Conservation (phyloP, 2,329 filamentous ascomycete genomes). For the Bimuria novae-zelandiae region DNA sequence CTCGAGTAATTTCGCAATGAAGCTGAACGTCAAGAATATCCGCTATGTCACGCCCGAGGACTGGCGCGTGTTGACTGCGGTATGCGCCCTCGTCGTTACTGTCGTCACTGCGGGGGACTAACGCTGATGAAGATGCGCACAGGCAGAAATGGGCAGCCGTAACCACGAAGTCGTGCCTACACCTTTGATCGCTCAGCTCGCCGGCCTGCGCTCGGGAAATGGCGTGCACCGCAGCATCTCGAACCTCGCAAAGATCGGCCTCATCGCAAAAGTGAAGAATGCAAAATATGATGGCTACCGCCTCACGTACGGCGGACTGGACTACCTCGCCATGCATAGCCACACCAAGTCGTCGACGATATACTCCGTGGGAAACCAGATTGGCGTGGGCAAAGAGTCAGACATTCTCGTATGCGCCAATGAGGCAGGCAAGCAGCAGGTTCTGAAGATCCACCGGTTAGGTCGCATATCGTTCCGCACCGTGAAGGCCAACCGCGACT, state of each 20-base stretch:
- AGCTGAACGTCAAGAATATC: conserved; percentile 90
- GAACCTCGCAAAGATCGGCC: conserved; percentile 83
- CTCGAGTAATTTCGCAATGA: conserved; percentile 63
- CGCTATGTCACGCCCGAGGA: conserved; percentile 91
- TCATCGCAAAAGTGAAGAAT: conserved; percentile 93
- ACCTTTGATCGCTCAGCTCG: conserved; percentile 80
- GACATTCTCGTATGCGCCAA: conserved; percentile 95
- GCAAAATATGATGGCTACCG: conserved; percentile 97
- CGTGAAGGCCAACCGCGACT: conserved; percentile 94
- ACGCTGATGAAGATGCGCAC: conserved; percentile 38
- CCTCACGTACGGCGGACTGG: conserved; percentile 92
- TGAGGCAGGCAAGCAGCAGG: conserved; percentile 72
- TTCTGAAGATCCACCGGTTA: conserved; percentile 94
- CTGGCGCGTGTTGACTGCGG: conserved; percentile 92
- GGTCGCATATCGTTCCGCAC: conserved; percentile 96
- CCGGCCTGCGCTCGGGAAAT: conserved; percentile 72
- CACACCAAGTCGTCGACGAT: conserved; percentile 79
- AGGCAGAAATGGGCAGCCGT: conserved; percentile 92
- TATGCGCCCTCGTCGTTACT: conserved; percentile 50
- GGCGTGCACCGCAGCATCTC: conserved; percentile 89
- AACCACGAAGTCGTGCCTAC: conserved; percentile 98
- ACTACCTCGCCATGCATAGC: conserved; percentile 94
- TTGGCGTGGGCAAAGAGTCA: conserved; percentile 96
- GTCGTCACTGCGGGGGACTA: conserved; percentile 40
- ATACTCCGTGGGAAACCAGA: conserved; percentile 91